Percentiles rank a stretch among this genome's conserved stretches.
Conservation (phyloP, 176 grass and related monocot species). For the Olyra latifolia region DNA sequence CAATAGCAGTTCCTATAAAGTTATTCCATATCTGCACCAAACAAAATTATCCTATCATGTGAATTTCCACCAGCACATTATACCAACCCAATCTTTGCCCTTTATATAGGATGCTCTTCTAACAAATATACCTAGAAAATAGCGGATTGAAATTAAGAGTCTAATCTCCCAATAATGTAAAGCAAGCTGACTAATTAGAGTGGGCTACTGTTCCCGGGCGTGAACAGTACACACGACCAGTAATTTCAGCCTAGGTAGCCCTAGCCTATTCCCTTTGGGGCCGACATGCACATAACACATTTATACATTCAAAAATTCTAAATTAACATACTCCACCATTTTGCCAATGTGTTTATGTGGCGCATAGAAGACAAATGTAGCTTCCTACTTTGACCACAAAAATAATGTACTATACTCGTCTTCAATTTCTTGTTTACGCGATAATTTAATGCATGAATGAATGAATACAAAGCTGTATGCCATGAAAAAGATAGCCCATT, state of each 20-base stretch:
- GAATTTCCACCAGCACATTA: no score
- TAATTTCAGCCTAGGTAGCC: no score
- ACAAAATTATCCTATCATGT: conserved; percentile 14
- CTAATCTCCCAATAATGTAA: no score
- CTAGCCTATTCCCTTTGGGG: no score
- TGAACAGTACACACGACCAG: no score
- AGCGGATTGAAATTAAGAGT: no score
- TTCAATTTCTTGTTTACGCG: conserved; percentile 10
- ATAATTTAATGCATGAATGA: conserved; percentile 21
- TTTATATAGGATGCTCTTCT: no score
- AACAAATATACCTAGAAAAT: no score
- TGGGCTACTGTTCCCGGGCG: no score
- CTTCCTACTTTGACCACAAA: conserved; percentile 13
- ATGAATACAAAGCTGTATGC: conserved; percentile 1
- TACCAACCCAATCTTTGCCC: no score
- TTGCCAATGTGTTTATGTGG: neutral
- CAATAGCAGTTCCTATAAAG: neutral
- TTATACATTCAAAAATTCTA: conserved; percentile 3
- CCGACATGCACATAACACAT: no score
- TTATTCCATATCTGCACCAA: conserved; percentile 4
- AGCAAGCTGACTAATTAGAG: no score
- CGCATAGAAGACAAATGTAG: neutral
- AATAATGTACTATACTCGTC: conserved; percentile 25
- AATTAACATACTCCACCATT: neutral
- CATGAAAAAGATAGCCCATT: neutral